Base-by-base conservation (phyloP, 1,139 yeast genomes). In the Pneumocystis carinii region DNA sequence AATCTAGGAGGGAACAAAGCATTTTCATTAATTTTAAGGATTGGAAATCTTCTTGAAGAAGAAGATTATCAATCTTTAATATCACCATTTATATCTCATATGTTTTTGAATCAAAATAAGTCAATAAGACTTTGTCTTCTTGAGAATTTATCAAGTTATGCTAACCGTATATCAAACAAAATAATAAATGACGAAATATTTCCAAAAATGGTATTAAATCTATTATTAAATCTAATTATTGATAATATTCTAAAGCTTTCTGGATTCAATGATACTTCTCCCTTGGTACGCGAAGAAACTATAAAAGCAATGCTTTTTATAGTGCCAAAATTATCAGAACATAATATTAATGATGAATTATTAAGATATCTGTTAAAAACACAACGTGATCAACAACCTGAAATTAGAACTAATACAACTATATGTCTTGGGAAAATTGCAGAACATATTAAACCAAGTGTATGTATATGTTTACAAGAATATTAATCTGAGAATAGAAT, bases 231-330 rank as follows among this genome's bases (percentile, higher is more conserved):
- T 42, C 10, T 19, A 38, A 42, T 8, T 17, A 27, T 57, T 32
- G 10, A 5, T 37, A 35, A 59, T 59, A 14, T 39, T 19, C 19
- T 38, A n/a, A 39, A 59, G 53, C 48, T 66, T 14, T 83, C 86
- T 27, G 97, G 97, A 0, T 86, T 92, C 70, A 83, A 85, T 53
- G 98, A 92, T 72, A 83, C 95, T 0, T 90, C 89, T 71, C 82
- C 85, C 8, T 80, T 85, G 48, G 82, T 92, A 61, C 78, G 97
- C 66, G 90, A 87, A 68, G 88, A 86, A 58, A 87, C 97, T 0
- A 77, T 92, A 59, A 85, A 85, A 63, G 82, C 90, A 0, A 81
- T 89, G 7, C 79, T 85, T 2, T 74, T 77, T 5, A 75, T 92
- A 41, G 82, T 85, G 2, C 84, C 84, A 37, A 84, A 84, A 69